Percentiles rank a stretch among this genome's conserved stretches.
phyloP scores from a whole-genome alignment of 1,284 basidiomycete species.

The Cutaneotrichosporon sp. region DNA sequence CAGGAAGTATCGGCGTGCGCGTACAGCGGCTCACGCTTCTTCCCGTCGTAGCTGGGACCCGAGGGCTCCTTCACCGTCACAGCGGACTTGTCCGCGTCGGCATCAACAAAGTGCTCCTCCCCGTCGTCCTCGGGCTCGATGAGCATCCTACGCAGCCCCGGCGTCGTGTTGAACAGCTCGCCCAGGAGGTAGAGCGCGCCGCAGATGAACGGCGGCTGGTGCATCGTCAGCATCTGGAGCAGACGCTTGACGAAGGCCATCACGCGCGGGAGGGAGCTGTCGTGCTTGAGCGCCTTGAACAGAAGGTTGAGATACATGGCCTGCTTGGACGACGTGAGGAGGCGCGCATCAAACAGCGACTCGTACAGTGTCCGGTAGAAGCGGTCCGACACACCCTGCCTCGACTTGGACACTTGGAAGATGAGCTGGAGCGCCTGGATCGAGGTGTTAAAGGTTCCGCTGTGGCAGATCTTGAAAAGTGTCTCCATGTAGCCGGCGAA shows the following conservation, averaged over 20 bases:
- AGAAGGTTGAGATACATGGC: slow-evolving; percentile 96
- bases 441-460: slow-evolving; percentile 85
- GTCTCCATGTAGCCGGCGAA: slow-evolving; percentile 87
- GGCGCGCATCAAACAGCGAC: slow-evolving; percentile 76
- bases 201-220: slow-evolving; percentile 82
- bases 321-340: slow-evolving; percentile 83
- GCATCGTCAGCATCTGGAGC: slow-evolving; percentile 70
- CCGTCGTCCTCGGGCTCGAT: slow-evolving; percentile 52
- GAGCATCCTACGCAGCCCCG: slow-evolving; percentile 66
- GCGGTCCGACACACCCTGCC: slow-evolving; percentile 62
- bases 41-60: slow-evolving; percentile 62
- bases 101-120: slow-evolving; percentile 54
- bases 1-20: slow-evolving; percentile 76
- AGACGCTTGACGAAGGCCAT: slow-evolving; percentile 83
- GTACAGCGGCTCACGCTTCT: slow-evolving; percentile 86
- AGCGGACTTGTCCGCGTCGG: slow-evolving; percentile 25
- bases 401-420: slow-evolving; percentile 63
- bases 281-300: slow-evolving; percentile 86
- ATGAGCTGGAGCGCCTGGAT: slow-evolving; percentile 92
- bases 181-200: slow-evolving; percentile 68
- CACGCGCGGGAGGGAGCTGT: slow-evolving; percentile 59
- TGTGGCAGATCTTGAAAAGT: slow-evolving; percentile 92
- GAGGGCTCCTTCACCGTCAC: slow-evolving; percentile 16
- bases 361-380: slow-evolving; percentile 91
- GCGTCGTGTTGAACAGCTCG: slow-evolving; percentile 68